Base-by-base conservation (phyloP, 139 green algal genomes). In the Parachlorella kessleri region DNA sequence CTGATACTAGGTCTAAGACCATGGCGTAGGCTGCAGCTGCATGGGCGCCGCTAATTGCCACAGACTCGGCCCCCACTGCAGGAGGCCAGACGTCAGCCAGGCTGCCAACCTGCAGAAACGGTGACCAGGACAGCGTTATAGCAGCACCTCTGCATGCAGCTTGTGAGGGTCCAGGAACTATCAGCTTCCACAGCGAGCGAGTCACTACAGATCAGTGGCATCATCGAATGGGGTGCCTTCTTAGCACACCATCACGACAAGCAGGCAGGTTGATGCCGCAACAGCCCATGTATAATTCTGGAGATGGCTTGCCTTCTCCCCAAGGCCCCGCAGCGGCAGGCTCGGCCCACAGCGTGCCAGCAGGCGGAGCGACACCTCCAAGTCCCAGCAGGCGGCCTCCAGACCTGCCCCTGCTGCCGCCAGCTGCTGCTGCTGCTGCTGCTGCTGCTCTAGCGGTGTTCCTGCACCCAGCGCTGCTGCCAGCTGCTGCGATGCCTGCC, bases 261-360 rank as follows among this genome's bases (percentile, higher is more conserved):
- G n/a, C n/a, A n/a, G n/a, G n/a, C n/a, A n/a, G n/a, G n/a, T n/a
- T n/a, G n/a, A n/a, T n/a, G n/a, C n/a, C n/a, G n/a, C n/a, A n/a
- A n/a, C n/a, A n/a, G n/a, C n/a, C n/a, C n/a, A n/a, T n/a, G n/a
- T n/a, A n/a, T n/a, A n/a, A n/a, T n/a, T n/a, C n/a, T n/a, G n/a
- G n/a, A n/a, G n/a, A n/a, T n/a, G n/a, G n/a, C n/a, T n/a, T n/a
- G n/a, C 39, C 70, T n/a, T 4, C 70, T 73, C 64, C 3, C 41
- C 75, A 4, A 42, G 59, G 10, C 75, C 75, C 1, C 75, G 64
- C 0, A 35, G 30, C 14, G 76, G 76, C 8, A 82, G 68, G 38
- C 32, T 59, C 21, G 76, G 76, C 10, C 76, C 76, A 37, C 76
- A 76, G 30, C 76, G 76, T 3, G 70, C 64, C 35, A 76, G 53